Conservation (phyloP, 2,329 filamentous ascomycete species). For the Cadophora malorum region DNA sequence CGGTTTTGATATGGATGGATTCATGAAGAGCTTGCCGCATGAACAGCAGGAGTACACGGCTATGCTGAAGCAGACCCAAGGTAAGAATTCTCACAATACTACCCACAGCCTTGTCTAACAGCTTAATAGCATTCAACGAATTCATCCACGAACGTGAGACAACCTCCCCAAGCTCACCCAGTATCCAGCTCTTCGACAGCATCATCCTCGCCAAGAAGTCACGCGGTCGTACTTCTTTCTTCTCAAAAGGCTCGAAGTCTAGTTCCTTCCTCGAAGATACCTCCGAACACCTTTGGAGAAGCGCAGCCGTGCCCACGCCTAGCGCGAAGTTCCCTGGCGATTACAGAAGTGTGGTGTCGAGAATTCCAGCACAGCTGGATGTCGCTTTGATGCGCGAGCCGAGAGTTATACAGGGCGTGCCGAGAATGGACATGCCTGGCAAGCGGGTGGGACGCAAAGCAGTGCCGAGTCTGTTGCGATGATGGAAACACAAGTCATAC, state of each 20-base stretch:
- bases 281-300: slow-evolving; percentile 81
- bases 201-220: slow-evolving; percentile 80
- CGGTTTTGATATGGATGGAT: slow-evolving; percentile 70
- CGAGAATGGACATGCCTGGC: slow-evolving; percentile 54
- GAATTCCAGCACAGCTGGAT: slow-evolving; percentile 84
- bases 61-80: slow-evolving; percentile 72
- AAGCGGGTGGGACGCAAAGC: slow-evolving; percentile 46
- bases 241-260: slow-evolving; percentile 41
- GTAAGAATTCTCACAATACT: slow-evolving; percentile 49
- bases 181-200: slow-evolving; percentile 81
- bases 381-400: slow-evolving; percentile 90
- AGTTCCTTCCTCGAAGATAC: slow-evolving; percentile 73
- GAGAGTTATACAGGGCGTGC: slow-evolving; percentile 86
- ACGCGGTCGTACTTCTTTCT: slow-evolving; percentile 66
- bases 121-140: slow-evolving; percentile 71
- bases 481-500: neutral
- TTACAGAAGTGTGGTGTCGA: slow-evolving; percentile 64
- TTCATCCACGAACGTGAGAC: slow-evolving; percentile 84
- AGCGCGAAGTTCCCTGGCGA: slow-evolving; percentile 67
- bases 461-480: slow-evolving; percentile 44
- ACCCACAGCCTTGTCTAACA: slow-evolving; percentile 46
- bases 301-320: slow-evolving; percentile 65
- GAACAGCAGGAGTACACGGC: slow-evolving; percentile 69
- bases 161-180: slow-evolving; percentile 64
- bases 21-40: slow-evolving; percentile 67